Evolutionary conservation across 2,329 filamentous ascomycete species (phyloP), one percentile per base, ranked within the genome.

Genomic region (Ascochyta lentis): DNA sequence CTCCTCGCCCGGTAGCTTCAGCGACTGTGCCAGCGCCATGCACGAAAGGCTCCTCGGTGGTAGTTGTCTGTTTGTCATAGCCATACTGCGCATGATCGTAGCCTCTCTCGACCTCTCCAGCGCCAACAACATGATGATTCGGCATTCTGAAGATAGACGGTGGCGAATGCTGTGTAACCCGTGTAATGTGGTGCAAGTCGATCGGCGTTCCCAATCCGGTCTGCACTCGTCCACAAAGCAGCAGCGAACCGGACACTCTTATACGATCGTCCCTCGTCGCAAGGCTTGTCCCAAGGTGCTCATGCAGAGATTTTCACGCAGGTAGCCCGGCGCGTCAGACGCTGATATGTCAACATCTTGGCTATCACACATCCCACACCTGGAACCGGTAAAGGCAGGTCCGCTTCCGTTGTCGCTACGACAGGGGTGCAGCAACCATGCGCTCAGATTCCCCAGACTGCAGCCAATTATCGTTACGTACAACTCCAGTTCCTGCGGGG

Each of bases 1-100:
- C 71, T 51, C 71, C 72, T 40, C 60, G 50, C 24, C 70, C 70
- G 3, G 65, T 58, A 22, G 64, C 67, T 34, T 66, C 65, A 10
- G 65, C 72, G 15, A 73, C 64, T 8, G 69, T 72, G 13, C 65
- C 56, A 33, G 63, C 63, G 43, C 69, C 66, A 22, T 66, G 63
- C 1, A 68, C 66, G 48, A 69, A 68, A 1, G 67, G 63, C 49
- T 68, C 61, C 27, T 69, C 65, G 9, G 58, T 61, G 9, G 50
- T 51, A 19, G 43, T 44, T n/a, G 54, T 61, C 6, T 42, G 54
- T 48, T 59, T 56, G 10, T 65, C 59, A 23, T 68, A 62, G 22
- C 51, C 64, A 57, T 65, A 68, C 9, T 59, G 51, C 15, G 41
- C 40, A 40, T 24, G 41, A 35, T 58, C 39, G 15, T 57, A 54